Evolutionary conservation across 495 filamentous ascomycete species (phyloP), one percentile per base, ranked within the genome.

Genomic region (Neurospora intermedia): DNA sequence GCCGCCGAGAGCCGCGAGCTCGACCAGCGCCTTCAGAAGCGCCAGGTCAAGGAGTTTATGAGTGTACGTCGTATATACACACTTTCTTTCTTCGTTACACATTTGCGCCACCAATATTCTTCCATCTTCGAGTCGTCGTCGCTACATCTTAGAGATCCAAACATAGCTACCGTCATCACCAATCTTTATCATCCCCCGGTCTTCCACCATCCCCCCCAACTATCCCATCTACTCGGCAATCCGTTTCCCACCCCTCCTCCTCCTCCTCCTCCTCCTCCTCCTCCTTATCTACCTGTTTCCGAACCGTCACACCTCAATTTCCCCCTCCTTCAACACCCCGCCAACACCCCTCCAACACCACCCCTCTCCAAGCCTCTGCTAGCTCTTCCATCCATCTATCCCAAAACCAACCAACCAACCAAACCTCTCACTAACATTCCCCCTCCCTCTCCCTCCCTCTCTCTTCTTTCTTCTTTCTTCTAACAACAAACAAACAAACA

Each of bases 11-110:
- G 94, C 84, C 91, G 92, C 82, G 93, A 98, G 87, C 91, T 99
- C 81, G 89, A 95, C 78, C 78, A 86, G 82, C 92, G 95, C 83
- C 93, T 98, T 88, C 93, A 98, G 85, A 91, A 91, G 83, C 94
- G 94, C 84, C 96, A 99, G 85, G 91, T 98, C 88, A 97, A 97
- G 85, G 95, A 98, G 75, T 98, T 99, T 81, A 97, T 98, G 92
- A 92, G 88, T 76, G 96, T 98, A 88, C 81, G 86, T 87, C 20
- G 43, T 23, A 48, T 73, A 31, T 39, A 20, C 40, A 43, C 38
- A 46, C 43, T 18, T 43, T 35, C 3, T 15, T 43, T 43, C 7
- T 45, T 62, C 54, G 3, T 20, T 48, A 23, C n/a, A 10, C 46
- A n/a, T 31, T 15, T 59, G 48, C 23, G 23, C 13, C 48, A 16